phyloP scores from a whole-genome alignment of 345 rosid species.

The Arabis alpina region DNA sequence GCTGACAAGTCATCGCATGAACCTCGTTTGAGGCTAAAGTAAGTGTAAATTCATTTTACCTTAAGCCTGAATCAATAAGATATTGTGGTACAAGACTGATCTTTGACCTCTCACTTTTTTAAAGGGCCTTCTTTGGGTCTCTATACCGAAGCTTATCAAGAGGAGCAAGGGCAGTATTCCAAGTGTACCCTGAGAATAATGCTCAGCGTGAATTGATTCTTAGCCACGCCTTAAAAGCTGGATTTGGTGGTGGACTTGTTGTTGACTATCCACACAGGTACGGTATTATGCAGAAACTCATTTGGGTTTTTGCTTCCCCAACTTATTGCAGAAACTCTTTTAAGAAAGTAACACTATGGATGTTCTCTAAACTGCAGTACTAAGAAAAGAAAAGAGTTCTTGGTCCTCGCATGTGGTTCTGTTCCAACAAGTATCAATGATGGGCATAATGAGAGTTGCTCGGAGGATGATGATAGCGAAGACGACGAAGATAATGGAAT shows the following conservation, averaged over 20 bases:
- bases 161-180: slow-evolving; percentile 93
- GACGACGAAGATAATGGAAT: slow-evolving; percentile 69
- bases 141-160: slow-evolving; percentile 80
- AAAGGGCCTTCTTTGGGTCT: slow-evolving; percentile 90
- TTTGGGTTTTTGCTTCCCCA: background rate
- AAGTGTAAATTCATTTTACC: slow-evolving; percentile 38
- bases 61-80: background rate
- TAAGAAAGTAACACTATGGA: background rate
- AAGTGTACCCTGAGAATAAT: slow-evolving; percentile 81
- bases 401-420: slow-evolving; percentile 82
- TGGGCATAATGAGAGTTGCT: slow-evolving; percentile 61
- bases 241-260: slow-evolving; percentile 93
- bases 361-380: slow-evolving; percentile 50
- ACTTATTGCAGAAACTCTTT: background rate
- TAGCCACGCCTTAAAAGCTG: slow-evolving; percentile 82
- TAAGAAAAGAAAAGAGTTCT: slow-evolving; percentile 81
- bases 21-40: slow-evolving; percentile 86
- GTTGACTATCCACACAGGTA: slow-evolving; percentile 96
- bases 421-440: slow-evolving; percentile 53
- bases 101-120: background rate
- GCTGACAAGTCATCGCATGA: slow-evolving; percentile 96
- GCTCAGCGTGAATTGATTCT: slow-evolving; percentile 87
- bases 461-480: slow-evolving; percentile 64
- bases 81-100: slow-evolving; percentile 5
- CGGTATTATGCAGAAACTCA: slow-evolving; percentile 5